Conservation (phyloP, 1,284 basidiomycete genomes). For the Vanrija sp. region DNA sequence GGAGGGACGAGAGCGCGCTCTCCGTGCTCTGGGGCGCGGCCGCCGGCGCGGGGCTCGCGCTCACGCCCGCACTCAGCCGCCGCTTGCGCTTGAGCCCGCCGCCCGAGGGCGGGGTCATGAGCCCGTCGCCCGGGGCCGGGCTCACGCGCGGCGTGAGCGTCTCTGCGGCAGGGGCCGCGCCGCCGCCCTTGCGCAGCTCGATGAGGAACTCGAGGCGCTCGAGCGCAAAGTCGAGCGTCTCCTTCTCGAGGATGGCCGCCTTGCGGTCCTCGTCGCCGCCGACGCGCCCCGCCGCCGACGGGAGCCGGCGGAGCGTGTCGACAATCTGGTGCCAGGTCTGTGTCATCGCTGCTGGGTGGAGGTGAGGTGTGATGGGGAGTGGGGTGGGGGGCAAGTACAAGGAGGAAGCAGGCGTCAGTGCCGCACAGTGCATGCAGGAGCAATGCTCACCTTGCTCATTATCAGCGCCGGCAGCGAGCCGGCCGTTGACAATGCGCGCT, state of each 20-base stretch:
- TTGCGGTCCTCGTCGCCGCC: slow-evolving; percentile 12
- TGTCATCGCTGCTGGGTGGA: slow-evolving; percentile 22
- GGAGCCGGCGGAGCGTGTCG: slow-evolving; percentile 38
- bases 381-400: not conserved
- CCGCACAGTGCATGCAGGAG: not conserved
- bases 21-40: slow-evolving; percentile 3
- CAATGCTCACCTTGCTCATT: slow-evolving; percentile 20
- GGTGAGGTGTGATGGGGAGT: not conserved
- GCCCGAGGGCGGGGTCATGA: slow-evolving; percentile 9
- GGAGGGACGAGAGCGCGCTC: slow-evolving; percentile 14
- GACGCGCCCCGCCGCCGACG: slow-evolving; percentile 9
- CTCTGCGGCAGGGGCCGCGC: not conserved
- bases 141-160: slow-evolving; percentile 9
- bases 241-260: slow-evolving; percentile 21
- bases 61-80: slow-evolving; percentile 10
- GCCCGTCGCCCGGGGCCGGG: slow-evolving; percentile 6
- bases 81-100: slow-evolving; percentile 15
- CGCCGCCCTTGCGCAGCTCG: slow-evolving; percentile 14
- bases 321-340: slow-evolving; percentile 40
- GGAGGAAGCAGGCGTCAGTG: not conserved
- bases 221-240: slow-evolving; percentile 32
- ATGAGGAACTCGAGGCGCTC: slow-evolving; percentile 37
- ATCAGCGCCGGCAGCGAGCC: slow-evolving; percentile 5
- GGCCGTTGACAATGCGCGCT: slow-evolving; percentile 7
- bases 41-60: slow-evolving; percentile 5